Evolutionary conservation across 2,329 filamentous ascomycete species (phyloP), one percentile per base, ranked within the genome.

Genomic region (Epichloe bromicola): DNA sequence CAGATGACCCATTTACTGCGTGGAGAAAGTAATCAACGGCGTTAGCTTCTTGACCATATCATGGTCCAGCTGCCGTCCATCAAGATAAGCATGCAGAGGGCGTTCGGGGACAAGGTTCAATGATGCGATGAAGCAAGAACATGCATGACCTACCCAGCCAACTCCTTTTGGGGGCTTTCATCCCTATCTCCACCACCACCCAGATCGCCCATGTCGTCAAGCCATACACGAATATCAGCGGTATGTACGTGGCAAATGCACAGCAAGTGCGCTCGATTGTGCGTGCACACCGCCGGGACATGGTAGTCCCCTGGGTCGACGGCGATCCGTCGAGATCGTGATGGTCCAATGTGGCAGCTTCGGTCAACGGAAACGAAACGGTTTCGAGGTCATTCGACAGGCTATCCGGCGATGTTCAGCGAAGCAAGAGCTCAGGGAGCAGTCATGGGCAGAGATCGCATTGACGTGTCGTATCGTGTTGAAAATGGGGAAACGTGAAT

Each of bases 161-260:
- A 15, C 65, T 64, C 47, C 71, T 76, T 52, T 74, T 73, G 5
- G 71, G 19, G 19, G 74, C 70, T 48, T 69, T 70, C 30, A 76
- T 74, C 49, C 87, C 86, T 53, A 95, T 86, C 51, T 75, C 82
- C 46, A 86, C 76, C 59, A 90, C 78, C 8, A 95, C 89, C 76
- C 86, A 96, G n/a, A 85, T 79, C 2, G 88, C 90, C 93, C 93
- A 98, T 11, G 85, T 85, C n/a, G 88, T 91, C 58, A 96, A 68
- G 51, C 85, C 78, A 63, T 95, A 96, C 53, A 97, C 87, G 63
- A 97, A 95, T 30, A 73, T 73, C 17, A 97, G 75, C n/a, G 91
- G 91, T 58, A 95, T 87, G 67, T 89, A 95, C 26, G 81, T 86
- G 49, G 85, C 75, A 54, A 82, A 79, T 42, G 76, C 72, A 71